These are phyloP conservation scores for Stramenopiles sp. DNA, from an alignment of 352 stramenopile genomes.

Conservation along the genomic window DNA sequence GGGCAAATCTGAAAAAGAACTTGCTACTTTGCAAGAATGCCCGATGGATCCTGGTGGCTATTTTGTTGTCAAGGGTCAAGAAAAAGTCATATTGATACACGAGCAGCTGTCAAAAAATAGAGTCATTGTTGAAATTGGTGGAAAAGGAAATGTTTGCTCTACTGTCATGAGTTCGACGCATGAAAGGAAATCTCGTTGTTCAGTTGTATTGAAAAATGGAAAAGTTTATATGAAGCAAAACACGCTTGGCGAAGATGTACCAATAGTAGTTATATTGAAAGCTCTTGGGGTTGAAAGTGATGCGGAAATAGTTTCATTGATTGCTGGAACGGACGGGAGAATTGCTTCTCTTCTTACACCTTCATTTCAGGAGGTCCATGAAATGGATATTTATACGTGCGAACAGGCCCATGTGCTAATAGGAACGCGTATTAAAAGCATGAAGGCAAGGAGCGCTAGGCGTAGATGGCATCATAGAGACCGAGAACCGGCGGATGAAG, in stretches of 20 bases:
- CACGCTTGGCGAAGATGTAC: conserved; percentile 83
- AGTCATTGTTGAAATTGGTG: conserved; percentile 95
- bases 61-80: conserved; percentile 93
- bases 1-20: conserved; percentile 71
- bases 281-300: conserved; percentile 95
- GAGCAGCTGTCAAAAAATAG: conserved; percentile 98
- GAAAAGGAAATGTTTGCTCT: conserved; percentile 64
- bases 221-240: conserved; percentile 97
- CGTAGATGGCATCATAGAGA: conserved; percentile 24
- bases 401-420: conserved; percentile 18
- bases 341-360: conserved; percentile 78
- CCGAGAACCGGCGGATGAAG: conserved; percentile 65
- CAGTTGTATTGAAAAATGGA: conserved; percentile 84
- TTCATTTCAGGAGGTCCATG: conserved; percentile 81
- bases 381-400: conserved; percentile 76
- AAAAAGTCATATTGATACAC: conserved; percentile 98
- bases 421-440: conserved; percentile 19
- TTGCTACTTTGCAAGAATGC: conserved; percentile 93
- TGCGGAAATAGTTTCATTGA: conserved; percentile 90
- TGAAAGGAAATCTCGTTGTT: conserved; percentile 81
- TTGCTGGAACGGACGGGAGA: conserved; percentile 66
- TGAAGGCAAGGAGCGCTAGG: conserved; percentile 20
- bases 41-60: conserved; percentile 91
- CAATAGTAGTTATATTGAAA: conserved; percentile 86
- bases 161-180: conserved; percentile 95